Percentiles rank a stretch among this genome's conserved stretches.
phyloP scores from a whole-genome alignment of 2,329 filamentous ascomycete genomes.

The Neophaeococcomyces mojaviensis region DNA sequence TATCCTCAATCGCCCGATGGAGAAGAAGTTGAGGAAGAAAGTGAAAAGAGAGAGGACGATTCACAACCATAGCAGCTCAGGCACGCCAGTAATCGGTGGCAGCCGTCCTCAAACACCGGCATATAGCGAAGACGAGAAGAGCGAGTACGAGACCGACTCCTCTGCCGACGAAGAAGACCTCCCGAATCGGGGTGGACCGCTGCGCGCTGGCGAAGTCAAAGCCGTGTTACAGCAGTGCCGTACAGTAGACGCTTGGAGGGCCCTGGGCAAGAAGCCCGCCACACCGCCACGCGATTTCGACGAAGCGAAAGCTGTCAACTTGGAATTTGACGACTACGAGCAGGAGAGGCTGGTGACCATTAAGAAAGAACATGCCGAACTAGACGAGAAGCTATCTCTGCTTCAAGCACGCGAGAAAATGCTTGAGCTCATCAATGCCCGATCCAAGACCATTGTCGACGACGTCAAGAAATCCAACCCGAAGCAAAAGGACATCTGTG shows the following conservation, averaged over 20 bases:
- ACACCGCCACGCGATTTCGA: conserved; percentile 22
- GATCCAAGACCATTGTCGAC: conserved; percentile 36
- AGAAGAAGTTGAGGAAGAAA: conserved; percentile 23
- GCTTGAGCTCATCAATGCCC: conserved; percentile 34
- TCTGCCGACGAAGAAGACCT: conserved; percentile 26
- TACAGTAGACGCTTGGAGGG: conserved; percentile 15
- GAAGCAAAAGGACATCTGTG: conserved; percentile 43
- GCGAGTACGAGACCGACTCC: conserved; percentile 25
- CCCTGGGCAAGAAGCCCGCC: conserved; percentile 21
- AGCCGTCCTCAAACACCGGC: conserved; percentile 22
- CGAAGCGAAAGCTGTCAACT: conserved; percentile 16
- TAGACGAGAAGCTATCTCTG: conserved; percentile 33
- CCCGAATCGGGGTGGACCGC: conserved; percentile 17
- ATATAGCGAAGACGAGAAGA: conserved; percentile 25
- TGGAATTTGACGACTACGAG: conserved; percentile 27
- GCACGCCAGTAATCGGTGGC: conserved; percentile 12
- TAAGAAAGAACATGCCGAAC: conserved; percentile 26
- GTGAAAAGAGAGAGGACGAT: conserved; percentile 9
- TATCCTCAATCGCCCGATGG: conserved; percentile 29
- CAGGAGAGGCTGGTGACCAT: conserved; percentile 32
- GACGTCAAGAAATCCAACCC: conserved; percentile 38
- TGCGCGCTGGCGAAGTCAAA: conserved; percentile 21
- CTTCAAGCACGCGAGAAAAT: conserved; percentile 36
- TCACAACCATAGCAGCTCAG: conserved; percentile 4
- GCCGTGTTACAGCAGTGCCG: conserved; percentile 19